Evolutionary conservation across 345 rosid species (phyloP).

Genomic region (Ricinus communis): DNA sequence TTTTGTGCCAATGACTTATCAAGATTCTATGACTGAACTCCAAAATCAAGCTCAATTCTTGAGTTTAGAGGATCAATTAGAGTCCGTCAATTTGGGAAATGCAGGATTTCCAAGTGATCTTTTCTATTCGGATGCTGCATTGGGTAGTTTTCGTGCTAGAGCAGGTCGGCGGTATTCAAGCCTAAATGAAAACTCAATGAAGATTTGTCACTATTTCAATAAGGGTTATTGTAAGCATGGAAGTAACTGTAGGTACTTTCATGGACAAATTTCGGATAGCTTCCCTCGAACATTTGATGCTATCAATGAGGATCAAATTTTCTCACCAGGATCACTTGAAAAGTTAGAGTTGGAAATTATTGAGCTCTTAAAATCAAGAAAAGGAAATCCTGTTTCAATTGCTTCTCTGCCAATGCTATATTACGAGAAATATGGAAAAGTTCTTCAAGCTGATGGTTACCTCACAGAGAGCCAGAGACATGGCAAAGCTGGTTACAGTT

Average conservation of each 20-base stretch:
- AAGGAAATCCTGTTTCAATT: constrained; percentile 62
- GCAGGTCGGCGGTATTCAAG: constrained; percentile 23
- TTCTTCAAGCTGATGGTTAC: constrained; percentile 69
- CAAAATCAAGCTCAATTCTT: constrained; percentile 38
- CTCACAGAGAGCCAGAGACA: constrained; percentile 76
- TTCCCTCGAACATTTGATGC: constrained; percentile 37
- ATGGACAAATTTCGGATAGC: constrained; percentile 40
- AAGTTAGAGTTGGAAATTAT: constrained; percentile 52
- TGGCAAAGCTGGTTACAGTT: constrained; percentile 64
- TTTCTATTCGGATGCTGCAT: constrained; percentile 33
- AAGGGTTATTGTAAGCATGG: constrained; percentile 72
- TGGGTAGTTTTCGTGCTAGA: constrained; percentile 29
- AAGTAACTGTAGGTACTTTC: constrained; percentile 55
- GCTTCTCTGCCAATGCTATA: constrained; percentile 68
- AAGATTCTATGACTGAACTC: constrained; percentile 31
- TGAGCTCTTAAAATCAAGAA: constrained; percentile 52
- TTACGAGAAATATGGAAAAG: constrained; percentile 58
- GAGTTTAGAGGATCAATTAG: constrained; percentile 47
- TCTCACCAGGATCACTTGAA: constrained; percentile 43
- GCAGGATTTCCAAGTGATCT: constrained; percentile 35
- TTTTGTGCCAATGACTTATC: constrained; percentile 18
- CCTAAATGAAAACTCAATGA: constrained; percentile 38
- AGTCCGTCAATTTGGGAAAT: constrained; percentile 28
- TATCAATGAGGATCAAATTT: constrained; percentile 38
- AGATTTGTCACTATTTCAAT: constrained; percentile 60